phyloP scores from a whole-genome alignment of 2,329 filamentous ascomycete species.

The Clonostachys solani region DNA sequence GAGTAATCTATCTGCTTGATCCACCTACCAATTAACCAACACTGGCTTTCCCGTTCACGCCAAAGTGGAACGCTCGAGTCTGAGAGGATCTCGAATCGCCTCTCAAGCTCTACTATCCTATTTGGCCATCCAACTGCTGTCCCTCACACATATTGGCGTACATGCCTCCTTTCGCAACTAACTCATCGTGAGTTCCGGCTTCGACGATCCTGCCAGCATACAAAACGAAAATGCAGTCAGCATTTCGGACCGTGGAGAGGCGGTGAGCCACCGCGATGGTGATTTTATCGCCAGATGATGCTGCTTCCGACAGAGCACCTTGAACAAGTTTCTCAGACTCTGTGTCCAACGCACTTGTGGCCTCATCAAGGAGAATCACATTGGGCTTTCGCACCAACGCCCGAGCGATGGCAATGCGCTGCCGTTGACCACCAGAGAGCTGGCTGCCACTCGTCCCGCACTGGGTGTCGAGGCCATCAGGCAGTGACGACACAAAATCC shows the following conservation, averaged over 20 bases:
- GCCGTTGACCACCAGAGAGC: constrained; percentile 64
- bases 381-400: constrained; percentile 86
- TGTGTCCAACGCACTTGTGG: constrained; percentile 36
- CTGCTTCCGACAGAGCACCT: constrained; percentile 81
- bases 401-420: constrained; percentile 65
- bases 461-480: constrained; percentile 48
- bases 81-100: no score
- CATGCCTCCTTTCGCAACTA: constrained; percentile 63
- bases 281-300: constrained; percentile 55
- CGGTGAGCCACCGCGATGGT: constrained; percentile 96
- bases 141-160: constrained; percentile 49
- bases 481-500: constrained; percentile 33
- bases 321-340: constrained; percentile 93
- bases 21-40: no score
- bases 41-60: no score
- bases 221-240: constrained; percentile 96
- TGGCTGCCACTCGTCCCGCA: constrained; percentile 62
- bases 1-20: no score
- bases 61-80: no score
- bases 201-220: constrained; percentile 80
- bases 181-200: constrained; percentile 80
- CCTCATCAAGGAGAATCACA: constrained; percentile 84
- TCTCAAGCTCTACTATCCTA: background rate
- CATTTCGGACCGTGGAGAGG: constrained; percentile 88
- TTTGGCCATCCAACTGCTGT: constrained; percentile 7